A percentile compares a stretch with the other conserved stretches of the same genome.
Conservation (phyloP, 176 grass and related monocot species). For the Avena sativa region DNA sequence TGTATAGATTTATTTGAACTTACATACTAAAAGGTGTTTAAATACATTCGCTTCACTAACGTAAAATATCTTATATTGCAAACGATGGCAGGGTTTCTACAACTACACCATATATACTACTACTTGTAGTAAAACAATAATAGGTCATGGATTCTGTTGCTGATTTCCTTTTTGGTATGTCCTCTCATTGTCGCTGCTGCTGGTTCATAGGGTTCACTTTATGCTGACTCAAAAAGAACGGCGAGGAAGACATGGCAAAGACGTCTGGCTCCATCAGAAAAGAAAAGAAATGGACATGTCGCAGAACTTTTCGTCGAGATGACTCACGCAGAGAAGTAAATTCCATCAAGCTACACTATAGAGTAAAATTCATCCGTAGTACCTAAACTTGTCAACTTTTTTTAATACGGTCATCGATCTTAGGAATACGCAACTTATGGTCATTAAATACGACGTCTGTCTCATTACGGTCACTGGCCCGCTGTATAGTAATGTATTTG, state of each 20-base stretch:
- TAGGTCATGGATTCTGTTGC: background rate
- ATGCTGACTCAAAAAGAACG: background rate
- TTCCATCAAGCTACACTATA: conserved; percentile 41
- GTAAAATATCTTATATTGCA: background rate
- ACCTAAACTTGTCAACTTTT: too few species aligned
- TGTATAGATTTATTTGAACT: too few species aligned
- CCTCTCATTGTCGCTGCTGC: conserved; percentile 3
- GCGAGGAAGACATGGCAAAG: background rate
- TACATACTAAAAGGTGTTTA: too few species aligned
- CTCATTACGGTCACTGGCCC: too few species aligned
- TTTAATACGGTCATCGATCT: too few species aligned
- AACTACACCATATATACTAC: background rate
- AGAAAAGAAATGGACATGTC: background rate
- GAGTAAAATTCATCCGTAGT: too few species aligned
- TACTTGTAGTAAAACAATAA: background rate
- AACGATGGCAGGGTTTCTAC: background rate
- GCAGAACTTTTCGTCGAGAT: background rate
- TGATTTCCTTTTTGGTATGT: background rate
- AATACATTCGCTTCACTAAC: background rate
- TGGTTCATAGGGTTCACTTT: background rate
- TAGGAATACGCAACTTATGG: too few species aligned
- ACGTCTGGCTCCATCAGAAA: conserved; percentile 11
- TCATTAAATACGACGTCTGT: too few species aligned
- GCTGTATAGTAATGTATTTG: too few species aligned
- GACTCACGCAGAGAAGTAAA: background rate